Conservation (phyloP, 169 alveolate species). For the Eimeria brunetti region DNA sequence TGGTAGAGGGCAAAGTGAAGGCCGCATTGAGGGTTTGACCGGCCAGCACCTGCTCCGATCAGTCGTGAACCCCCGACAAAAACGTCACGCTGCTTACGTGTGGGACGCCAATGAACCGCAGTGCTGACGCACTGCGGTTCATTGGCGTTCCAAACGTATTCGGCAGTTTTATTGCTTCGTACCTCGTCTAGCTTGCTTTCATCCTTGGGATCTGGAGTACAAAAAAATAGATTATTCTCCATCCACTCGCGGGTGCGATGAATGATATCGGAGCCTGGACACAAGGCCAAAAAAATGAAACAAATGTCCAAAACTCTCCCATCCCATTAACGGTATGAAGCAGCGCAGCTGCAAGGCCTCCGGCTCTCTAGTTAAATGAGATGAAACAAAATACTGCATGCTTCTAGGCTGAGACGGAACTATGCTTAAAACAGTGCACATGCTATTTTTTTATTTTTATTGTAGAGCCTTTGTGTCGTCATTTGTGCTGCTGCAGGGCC, state of each 20-base stretch:
- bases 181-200: conserved; percentile 40
- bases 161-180: not conserved
- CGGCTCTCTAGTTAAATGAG: not conserved
- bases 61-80: conserved; percentile 75
- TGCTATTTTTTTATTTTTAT: no score
- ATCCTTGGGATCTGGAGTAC: conserved; percentile 61
- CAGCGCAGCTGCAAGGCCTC: not conserved
- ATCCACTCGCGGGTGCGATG: conserved; percentile 41
- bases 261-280: conserved; percentile 24
- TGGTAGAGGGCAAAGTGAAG: conserved; percentile 37
- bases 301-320: not conserved
- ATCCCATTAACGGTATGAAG: not conserved
- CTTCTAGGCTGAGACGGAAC: no score
- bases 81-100: conserved; percentile 49
- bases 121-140: not conserved
- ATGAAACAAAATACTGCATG: not conserved
- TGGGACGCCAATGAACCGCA: no score
- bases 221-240: conserved; percentile 48
- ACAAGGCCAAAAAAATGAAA: not conserved
- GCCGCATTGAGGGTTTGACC: conserved; percentile 73
- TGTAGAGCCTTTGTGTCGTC: not conserved
- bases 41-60: conserved; percentile 75
- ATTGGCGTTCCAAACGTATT: not conserved
- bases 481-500: not conserved
- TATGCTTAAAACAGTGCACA: no score